phyloP scores from a whole-genome alignment of 1,284 basidiomycete genomes.

The Leccinum huronense region DNA sequence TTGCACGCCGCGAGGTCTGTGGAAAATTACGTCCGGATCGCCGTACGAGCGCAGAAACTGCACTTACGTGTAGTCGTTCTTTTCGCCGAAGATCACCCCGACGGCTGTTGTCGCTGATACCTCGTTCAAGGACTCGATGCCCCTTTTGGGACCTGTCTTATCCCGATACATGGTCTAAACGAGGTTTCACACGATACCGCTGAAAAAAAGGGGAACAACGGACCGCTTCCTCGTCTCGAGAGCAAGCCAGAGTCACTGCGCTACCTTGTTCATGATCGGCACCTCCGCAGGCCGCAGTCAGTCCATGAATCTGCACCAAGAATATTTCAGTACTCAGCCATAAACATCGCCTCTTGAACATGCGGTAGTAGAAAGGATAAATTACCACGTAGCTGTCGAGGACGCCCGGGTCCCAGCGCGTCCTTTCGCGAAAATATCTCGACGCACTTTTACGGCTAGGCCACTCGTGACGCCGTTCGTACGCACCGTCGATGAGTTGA shows the following conservation, averaged over 20 bases:
- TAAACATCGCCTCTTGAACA: background rate
- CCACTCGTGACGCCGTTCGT: slow-evolving; percentile 50
- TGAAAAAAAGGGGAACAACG: background rate
- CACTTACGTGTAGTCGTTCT: slow-evolving; percentile 51
- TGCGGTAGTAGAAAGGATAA: slow-evolving; percentile 7
- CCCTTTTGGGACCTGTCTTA: slow-evolving; percentile 43
- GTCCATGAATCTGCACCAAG: slow-evolving; percentile 42
- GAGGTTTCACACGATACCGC: background rate
- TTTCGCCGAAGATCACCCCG: slow-evolving; percentile 50
- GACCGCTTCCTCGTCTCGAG: slow-evolving; percentile 57
- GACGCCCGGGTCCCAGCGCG: slow-evolving; percentile 50
- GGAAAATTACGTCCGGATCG: background rate
- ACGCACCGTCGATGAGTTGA: slow-evolving; percentile 44
- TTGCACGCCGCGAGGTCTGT: slow-evolving; percentile 45
- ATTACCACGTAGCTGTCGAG: slow-evolving; percentile 49
- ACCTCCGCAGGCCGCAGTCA: slow-evolving; percentile 38
- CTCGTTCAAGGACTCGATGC: slow-evolving; percentile 43
- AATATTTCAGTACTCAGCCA: background rate
- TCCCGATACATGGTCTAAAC: slow-evolving; percentile 34
- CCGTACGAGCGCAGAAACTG: background rate
- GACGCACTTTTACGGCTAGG: slow-evolving; percentile 42
- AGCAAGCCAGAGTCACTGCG: slow-evolving; percentile 52
- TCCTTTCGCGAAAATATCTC: slow-evolving; percentile 35
- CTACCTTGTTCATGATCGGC: slow-evolving; percentile 30
- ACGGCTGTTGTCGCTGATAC: slow-evolving; percentile 43